Percentiles rank a stretch among this genome's conserved stretches.
These are phyloP conservation scores for Cyberlindnera japonica DNA, from an alignment of 805 yeast genomes.

Conservation along the genomic window DNA sequence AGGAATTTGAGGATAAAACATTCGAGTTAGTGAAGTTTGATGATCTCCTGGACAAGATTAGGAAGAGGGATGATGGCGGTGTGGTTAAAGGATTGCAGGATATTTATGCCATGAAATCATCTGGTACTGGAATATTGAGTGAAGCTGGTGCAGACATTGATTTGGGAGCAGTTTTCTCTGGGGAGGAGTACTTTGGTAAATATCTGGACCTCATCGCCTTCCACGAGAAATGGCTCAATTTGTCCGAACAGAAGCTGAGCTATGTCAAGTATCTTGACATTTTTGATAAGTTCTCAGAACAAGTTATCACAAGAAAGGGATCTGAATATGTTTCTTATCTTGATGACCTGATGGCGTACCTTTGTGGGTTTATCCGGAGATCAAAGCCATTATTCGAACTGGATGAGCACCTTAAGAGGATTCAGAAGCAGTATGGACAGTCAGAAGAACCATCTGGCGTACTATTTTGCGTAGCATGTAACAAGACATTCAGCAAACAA, in stretches of 20 bases:
- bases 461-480: constrained; percentile 63
- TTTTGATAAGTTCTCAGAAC: constrained; percentile 39
- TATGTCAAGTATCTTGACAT: constrained; percentile 50
- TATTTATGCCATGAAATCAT: constrained; percentile 18
- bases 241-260: constrained; percentile 34
- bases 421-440: constrained; percentile 11
- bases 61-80: constrained; percentile 24
- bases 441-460: constrained; percentile 11
- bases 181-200: constrained; percentile 63
- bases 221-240: constrained; percentile 52
- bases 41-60: constrained; percentile 30
- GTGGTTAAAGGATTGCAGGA: constrained; percentile 25
- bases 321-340: constrained; percentile 35
- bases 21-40: constrained; percentile 37
- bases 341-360: constrained; percentile 43
- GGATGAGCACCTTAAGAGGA: constrained; percentile 25
- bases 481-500: constrained; percentile 55
- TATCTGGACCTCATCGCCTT: constrained; percentile 52
- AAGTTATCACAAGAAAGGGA: constrained; percentile 17
- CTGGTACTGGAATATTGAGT: constrained; percentile 39
- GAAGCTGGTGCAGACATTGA: constrained; percentile 46
- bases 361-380: constrained; percentile 44
- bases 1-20: constrained; percentile 25
- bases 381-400: constrained; percentile 47
- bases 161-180: constrained; percentile 48